phyloP scores from a whole-genome alignment of 2,329 filamentous ascomycete genomes.

The Calonectria hongkongensis region DNA sequence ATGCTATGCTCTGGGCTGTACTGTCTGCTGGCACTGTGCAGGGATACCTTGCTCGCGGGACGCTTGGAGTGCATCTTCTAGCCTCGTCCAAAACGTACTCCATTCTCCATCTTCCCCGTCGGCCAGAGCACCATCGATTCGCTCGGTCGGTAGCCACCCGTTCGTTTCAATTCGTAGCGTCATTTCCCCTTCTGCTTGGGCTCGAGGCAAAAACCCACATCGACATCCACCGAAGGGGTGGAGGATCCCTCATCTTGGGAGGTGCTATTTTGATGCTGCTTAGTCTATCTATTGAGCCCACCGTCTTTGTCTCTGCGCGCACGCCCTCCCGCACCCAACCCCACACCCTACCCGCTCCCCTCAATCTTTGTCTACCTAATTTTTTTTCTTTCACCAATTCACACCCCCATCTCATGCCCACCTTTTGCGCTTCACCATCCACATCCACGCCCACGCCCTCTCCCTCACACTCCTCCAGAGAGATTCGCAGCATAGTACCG shows the following conservation, averaged over 20 bases:
- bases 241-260: constrained; percentile 36
- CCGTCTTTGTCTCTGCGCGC: constrained; percentile 26
- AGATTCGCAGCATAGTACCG: constrained; percentile 32
- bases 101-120: constrained; percentile 34
- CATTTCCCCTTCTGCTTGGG: constrained; percentile 41
- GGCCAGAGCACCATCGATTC: constrained; percentile 18
- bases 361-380: background rate
- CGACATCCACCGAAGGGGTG: constrained; percentile 21
- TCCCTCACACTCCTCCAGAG: constrained; percentile 13
- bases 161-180: constrained; percentile 50
- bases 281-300: constrained; percentile 37
- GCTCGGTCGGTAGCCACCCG: constrained; percentile 47
- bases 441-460: constrained; percentile 39
- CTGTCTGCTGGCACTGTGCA: constrained; percentile 35
- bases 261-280: constrained; percentile 43
- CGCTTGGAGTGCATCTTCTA: constrained; percentile 31
- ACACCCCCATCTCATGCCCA: constrained; percentile 31
- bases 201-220: constrained; percentile 30
- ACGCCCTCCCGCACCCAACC: constrained; percentile 26
- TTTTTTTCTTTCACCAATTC: constrained; percentile 20
- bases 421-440: constrained; percentile 5
- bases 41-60: constrained; percentile 34
- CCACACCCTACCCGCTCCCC: constrained; percentile 17
- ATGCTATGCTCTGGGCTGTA: constrained; percentile 28
- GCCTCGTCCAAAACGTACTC: constrained; percentile 31